Evolutionary conservation across 2,329 filamentous ascomycete species (phyloP).

Genomic region (Cyclaneusma minus): DNA sequence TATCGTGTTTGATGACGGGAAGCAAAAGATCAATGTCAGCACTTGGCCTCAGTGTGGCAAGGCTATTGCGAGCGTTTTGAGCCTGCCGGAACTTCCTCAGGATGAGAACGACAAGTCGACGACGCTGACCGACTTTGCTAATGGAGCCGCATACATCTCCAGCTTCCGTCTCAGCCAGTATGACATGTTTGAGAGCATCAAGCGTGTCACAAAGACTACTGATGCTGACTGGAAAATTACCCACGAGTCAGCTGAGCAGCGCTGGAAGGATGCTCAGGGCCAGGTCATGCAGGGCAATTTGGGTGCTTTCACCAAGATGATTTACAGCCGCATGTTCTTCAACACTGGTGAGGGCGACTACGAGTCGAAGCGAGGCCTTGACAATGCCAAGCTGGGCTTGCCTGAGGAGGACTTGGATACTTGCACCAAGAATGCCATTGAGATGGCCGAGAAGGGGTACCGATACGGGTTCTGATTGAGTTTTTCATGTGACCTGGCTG

Average conservation of each 20-base stretch:
- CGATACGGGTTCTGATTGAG: no score
- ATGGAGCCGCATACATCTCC: conserved; percentile 32
- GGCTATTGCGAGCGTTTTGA: conserved; percentile 35
- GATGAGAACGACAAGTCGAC: conserved; percentile 19
- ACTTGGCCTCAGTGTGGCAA: conserved; percentile 41
- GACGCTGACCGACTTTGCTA: conserved; percentile 28
- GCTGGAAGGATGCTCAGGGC: conserved; percentile 31
- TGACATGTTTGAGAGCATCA: conserved; percentile 48
- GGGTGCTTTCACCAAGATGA: conserved; percentile 28
- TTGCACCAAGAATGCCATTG: conserved; percentile 31
- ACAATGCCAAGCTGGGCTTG: conserved; percentile 40
- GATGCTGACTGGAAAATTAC: conserved; percentile 45
- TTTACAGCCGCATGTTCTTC: conserved; percentile 42
- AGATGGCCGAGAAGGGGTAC: conserved; percentile 21
- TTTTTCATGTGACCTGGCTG: no score
- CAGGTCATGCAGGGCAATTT: conserved; percentile 26
- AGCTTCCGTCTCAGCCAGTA: conserved; percentile 44
- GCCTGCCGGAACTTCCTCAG: conserved; percentile 26
- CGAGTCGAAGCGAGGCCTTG: conserved; percentile 24
- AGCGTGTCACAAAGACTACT: conserved; percentile 38
- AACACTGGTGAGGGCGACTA: conserved; percentile 24
- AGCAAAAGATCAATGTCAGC: conserved; percentile 35
- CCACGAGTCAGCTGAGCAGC: conserved; percentile 27
- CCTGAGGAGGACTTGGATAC: conserved; percentile 43
- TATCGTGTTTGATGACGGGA: conserved; percentile 40